phyloP scores from a whole-genome alignment of 2,329 filamentous ascomycete genomes.

The Stromatinia cepivora region DNA sequence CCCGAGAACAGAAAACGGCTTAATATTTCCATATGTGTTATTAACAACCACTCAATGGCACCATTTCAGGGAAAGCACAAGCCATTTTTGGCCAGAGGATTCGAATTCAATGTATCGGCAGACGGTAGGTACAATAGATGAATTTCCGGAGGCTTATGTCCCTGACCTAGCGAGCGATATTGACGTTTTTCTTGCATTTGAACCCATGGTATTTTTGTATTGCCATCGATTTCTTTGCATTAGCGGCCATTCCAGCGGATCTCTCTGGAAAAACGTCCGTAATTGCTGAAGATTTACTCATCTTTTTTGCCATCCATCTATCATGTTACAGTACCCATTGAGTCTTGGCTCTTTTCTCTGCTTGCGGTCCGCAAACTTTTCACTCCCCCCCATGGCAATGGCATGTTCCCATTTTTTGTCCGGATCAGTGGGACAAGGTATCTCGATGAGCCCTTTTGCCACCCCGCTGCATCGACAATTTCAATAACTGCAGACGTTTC shows the following conservation, averaged over 20 bases:
- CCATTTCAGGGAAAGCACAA: constrained; percentile 24
- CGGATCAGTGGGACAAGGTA: constrained; percentile 28
- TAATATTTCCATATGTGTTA: constrained; percentile 22
- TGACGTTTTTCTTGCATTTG: constrained; percentile 37
- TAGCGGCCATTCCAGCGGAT: constrained; percentile 40
- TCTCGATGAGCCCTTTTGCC: constrained; percentile 36
- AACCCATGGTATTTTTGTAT: constrained; percentile 18
- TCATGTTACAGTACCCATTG: constrained; percentile 9
- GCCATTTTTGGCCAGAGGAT: constrained; percentile 3
- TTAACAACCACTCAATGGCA: constrained; percentile 33
- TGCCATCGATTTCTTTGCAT: constrained; percentile 36
- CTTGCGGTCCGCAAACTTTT: constrained; percentile 17
- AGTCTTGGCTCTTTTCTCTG: constrained; percentile 20
- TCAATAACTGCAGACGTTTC: constrained; percentile 39
- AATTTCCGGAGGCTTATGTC: constrained; percentile 32
- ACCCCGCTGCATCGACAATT: constrained; percentile 40
- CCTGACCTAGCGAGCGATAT: constrained; percentile 33
- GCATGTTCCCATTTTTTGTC: constrained; percentile 18
- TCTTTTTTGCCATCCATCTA: constrained; percentile 17
- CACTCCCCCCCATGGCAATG: constrained; percentile 4
- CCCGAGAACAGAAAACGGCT: constrained; percentile 22
- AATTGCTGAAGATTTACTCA: constrained; percentile 22
- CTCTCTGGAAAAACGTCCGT: constrained; percentile 28
- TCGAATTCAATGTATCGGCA: constrained; percentile 29
- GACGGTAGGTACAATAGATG: constrained; percentile 21